phyloP scores from a whole-genome alignment of 257 asterid species.

The Penstemon newberryi region DNA sequence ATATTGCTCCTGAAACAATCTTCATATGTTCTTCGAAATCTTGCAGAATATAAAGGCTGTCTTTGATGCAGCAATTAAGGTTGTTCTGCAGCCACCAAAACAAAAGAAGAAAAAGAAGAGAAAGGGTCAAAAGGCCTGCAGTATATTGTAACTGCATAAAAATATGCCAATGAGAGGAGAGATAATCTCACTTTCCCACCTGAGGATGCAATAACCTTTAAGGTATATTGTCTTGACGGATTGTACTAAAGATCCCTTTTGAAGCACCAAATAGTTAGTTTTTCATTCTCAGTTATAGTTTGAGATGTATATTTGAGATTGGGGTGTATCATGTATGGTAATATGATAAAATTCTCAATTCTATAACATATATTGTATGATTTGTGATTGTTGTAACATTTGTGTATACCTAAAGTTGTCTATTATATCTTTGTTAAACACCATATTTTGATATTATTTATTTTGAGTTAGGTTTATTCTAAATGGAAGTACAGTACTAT shows the following conservation, averaged over 20 bases:
- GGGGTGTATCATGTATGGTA: conserved; percentile 6
- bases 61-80: conserved; percentile 59
- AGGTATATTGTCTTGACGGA: conserved; percentile 32
- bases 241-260: conserved; percentile 29
- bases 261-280: conserved; percentile 31
- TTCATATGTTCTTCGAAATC: conserved; percentile 10
- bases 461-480: no score
- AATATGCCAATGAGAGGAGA: conserved; percentile 9
- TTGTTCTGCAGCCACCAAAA: conserved; percentile 60
- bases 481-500: no score
- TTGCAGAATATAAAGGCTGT: conserved; percentile 61
- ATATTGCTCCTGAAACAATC: background rate
- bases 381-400: conserved; percentile 30
- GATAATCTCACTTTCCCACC: conserved; percentile 19
- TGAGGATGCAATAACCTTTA: conserved; percentile 25
- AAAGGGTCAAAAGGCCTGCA: conserved; percentile 61
- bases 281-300: conserved; percentile 31
- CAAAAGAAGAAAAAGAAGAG: conserved; percentile 52
- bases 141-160: conserved; percentile 50
- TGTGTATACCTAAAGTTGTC: conserved; percentile 27
- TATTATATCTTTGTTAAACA: background rate
- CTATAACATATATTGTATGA: conserved; percentile 18
- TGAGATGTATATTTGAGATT: conserved; percentile 31
- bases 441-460: no score
- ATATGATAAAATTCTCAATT: conserved; percentile 14